Percentiles rank a stretch among this genome's conserved stretches.
Conservation (phyloP, 2,329 filamentous ascomycete genomes). For the Xylariaceae sp. region DNA sequence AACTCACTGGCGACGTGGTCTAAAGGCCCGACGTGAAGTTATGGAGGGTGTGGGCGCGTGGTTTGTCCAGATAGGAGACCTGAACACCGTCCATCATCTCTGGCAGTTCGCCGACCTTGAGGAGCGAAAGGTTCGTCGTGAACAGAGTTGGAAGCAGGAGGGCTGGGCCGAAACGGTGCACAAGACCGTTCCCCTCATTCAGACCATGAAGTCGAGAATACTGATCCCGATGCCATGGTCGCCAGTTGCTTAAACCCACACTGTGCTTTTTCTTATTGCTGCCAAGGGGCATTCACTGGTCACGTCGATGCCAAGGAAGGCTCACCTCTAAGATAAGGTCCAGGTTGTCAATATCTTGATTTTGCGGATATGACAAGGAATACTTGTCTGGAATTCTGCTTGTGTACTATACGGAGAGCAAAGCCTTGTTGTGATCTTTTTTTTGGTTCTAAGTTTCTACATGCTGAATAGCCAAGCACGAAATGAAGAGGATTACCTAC, state of each 20-base stretch:
- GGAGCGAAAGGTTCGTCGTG: constrained; percentile 86
- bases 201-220: constrained; percentile 94
- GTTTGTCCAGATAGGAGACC: constrained; percentile 97
- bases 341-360: background rate
- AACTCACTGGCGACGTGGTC: constrained; percentile 92
- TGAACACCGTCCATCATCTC: constrained; percentile 97
- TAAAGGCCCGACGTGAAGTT: constrained; percentile 89
- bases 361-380: background rate
- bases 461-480: background rate
- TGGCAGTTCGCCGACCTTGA: constrained; percentile 99
- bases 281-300: background rate
- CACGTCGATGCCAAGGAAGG: background rate
- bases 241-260: constrained; percentile 71
- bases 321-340: constrained; percentile 5
- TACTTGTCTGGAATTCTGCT: background rate
- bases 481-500: background rate
- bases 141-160: constrained; percentile 94
- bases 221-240: constrained; percentile 97
- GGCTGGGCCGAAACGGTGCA: constrained; percentile 98
- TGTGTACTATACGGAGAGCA: constrained; percentile 24
- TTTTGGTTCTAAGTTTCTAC: background rate
- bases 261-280: background rate
- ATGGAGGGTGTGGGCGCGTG: constrained; percentile 99
- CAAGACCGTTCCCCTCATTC: constrained; percentile 97
- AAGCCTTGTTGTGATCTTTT: background rate